Percentiles rank a stretch among this genome's conserved stretches.
phyloP scores from a whole-genome alignment of 23 red algal genomes.

The Agarophyton chilense region DNA sequence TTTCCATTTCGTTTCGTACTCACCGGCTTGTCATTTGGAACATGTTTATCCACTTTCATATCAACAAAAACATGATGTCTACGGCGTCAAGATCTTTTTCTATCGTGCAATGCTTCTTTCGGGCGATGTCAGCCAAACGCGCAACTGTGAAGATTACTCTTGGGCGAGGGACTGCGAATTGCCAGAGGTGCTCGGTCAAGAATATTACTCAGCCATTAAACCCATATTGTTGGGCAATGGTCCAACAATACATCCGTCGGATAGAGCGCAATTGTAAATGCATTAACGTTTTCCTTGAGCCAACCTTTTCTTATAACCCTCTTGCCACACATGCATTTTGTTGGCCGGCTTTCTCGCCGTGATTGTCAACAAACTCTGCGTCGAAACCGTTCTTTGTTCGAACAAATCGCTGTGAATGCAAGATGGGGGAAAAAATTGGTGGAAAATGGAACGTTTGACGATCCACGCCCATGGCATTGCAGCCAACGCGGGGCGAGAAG shows the following conservation, averaged over 20 bases:
- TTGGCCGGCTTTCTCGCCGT: no score
- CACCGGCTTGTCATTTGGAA: conserved; percentile 76
- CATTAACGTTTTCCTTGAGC: not conserved
- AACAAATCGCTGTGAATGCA: not conserved
- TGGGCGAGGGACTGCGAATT: conserved; percentile 58
- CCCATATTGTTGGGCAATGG: conserved; percentile 34
- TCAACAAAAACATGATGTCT: conserved; percentile 74
- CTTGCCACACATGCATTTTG: no score
- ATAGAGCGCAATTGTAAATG: not conserved
- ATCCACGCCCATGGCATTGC: not conserved
- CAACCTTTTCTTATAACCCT: not conserved
- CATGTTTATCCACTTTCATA: conserved; percentile 73
- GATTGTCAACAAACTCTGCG: no score
- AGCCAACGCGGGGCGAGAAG: not conserved
- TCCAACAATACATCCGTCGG: not conserved
- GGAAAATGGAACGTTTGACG: conserved; percentile 4
- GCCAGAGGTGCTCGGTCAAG: not conserved
- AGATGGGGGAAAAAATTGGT: not conserved
- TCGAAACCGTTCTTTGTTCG: no score
- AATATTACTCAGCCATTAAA: conserved; percentile 34
- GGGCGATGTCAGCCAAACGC: not conserved
- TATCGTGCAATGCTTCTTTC: conserved; percentile 70
- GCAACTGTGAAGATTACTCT: conserved; percentile 35
- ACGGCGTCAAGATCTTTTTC: conserved; percentile 93
- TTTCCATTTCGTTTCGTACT: conserved; percentile 70